Base-by-base conservation (phyloP, 345 rosid genomes). In the Cardiospermum halicacabum region DNA sequence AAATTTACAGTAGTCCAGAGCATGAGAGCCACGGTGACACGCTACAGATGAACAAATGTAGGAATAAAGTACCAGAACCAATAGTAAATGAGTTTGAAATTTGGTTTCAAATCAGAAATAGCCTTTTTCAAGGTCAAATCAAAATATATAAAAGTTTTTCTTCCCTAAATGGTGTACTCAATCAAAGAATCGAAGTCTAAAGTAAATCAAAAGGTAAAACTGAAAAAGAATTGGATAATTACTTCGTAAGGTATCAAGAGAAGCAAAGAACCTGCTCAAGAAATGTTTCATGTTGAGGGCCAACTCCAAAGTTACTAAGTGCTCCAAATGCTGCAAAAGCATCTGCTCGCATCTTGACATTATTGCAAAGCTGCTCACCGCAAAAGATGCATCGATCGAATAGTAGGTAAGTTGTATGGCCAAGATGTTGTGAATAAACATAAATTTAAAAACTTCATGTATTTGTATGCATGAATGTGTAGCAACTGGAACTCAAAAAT, bases 281-380 rank as follows among this genome's bases (percentile, higher is more conserved):
- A 74, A 93, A 93, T 61, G 84, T 79, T 64, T 90, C 94, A 13
- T 37, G 85, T 37, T 85, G 89, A 60, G 79, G 78, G 62, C 85
- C 92, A 75, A 49, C 77, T 66, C 84, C 97, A 72, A 75, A 93
- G 62, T 79, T 85, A 81, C 92, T 82, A 64, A 93, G 76, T 28
- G 82, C 82, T 71, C 98, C 98, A 81, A 93, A 86, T 66, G 98
- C 94, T 65, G 90, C 76, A 74, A 93, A 88, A 27, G 98, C 92
- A 66, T 80, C 82, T 66, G 85, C 83, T 76, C 96, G 86, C 88
- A 93, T 90, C 80, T 88, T 86, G 28, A 75, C 79, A 69, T 90
- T 86, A 90, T 85, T 82, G 77, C 82, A 78, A 61, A 77, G 67
- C 97, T 93, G 80, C 74, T 71, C 25, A 54, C 36, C 51, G 60